Evolutionary conservation across 306 rosid genomes (phyloP).

Genomic region (Dalbergia cochinchinensis): DNA sequence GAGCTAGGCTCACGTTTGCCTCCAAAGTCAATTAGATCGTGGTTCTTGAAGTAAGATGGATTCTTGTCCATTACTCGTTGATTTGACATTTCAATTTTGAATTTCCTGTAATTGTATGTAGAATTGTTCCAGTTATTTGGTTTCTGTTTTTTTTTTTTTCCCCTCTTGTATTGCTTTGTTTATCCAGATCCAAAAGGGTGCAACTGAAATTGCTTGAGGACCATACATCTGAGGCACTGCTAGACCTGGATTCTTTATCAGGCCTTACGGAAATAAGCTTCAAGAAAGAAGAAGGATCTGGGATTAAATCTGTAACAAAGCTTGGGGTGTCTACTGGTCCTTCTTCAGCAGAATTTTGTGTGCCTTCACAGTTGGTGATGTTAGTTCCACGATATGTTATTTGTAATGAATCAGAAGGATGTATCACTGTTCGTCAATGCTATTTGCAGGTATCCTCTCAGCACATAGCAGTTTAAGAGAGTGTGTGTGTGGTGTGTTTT

Average conservation of each 20-base stretch:
- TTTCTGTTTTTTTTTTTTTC: constrained; percentile 33
- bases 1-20: constrained; percentile 78
- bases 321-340: constrained; percentile 90
- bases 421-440: constrained; percentile 75
- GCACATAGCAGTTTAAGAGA: constrained; percentile 19
- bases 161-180: constrained; percentile 16
- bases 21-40: constrained; percentile 75
- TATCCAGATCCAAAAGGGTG: constrained; percentile 78
- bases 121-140: constrained; percentile 43
- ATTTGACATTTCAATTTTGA: constrained; percentile 37
- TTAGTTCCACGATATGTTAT: constrained; percentile 90
- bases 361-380: constrained; percentile 84
- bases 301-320: constrained; percentile 66
- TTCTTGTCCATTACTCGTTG: constrained; percentile 30
- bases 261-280: constrained; percentile 91
- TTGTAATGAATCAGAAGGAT: constrained; percentile 75
- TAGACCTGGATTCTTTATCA: constrained; percentile 88
- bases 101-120: constrained; percentile 32
- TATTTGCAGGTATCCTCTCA: constrained; percentile 73
- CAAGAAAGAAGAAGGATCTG: constrained; percentile 66
- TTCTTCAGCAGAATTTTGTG: constrained; percentile 57
- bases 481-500: constrained; percentile 15
- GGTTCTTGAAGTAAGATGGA: constrained; percentile 85
- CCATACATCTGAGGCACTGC: constrained; percentile 69
- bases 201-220: constrained; percentile 67